Evolutionary conservation across 2,329 filamentous ascomycete genomes (phyloP).

Genomic region (Fusarium annulatum): DNA sequence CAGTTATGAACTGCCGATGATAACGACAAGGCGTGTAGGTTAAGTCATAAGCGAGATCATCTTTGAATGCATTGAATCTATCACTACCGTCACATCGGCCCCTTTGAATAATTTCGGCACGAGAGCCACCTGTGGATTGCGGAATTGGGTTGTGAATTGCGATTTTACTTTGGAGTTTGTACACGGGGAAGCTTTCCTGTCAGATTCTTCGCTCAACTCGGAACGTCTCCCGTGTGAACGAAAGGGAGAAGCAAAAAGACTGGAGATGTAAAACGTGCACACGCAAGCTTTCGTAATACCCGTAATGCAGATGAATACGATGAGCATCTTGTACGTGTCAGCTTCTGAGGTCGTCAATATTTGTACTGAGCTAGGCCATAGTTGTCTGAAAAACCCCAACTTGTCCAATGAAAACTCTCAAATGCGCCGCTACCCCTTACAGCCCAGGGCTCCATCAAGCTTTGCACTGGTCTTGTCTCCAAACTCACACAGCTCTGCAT

Average conservation of each 20-base stretch:
- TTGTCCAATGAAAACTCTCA: conserved; percentile 25
- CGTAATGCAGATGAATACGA: conserved; percentile 15
- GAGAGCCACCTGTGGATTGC: not conserved
- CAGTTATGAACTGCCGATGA: conserved; percentile 26
- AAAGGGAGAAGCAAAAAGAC: conserved; percentile 20
- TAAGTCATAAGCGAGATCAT: conserved; percentile 38
- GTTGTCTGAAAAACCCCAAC: not conserved
- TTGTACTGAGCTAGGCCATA: not conserved
- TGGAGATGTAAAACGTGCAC: conserved; percentile 30
- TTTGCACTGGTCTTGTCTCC: not conserved
- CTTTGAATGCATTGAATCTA: conserved; percentile 17
- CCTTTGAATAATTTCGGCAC: not conserved
- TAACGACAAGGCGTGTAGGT: conserved; percentile 8
- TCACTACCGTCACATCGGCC: conserved; percentile 24
- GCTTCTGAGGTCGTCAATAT: not conserved
- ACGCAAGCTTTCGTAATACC: conserved; percentile 29
- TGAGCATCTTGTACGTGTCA: conserved; percentile 12
- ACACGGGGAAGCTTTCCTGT: conserved; percentile 6
- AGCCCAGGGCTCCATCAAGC: not conserved
- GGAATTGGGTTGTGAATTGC: not conserved
- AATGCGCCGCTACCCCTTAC: conserved; percentile 12
- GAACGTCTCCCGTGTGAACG: conserved; percentile 22
- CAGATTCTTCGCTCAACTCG: conserved; percentile 6
- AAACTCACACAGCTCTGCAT: conserved; percentile 12
- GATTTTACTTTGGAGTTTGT: conserved; percentile 8